Evolutionary conservation across 2,329 filamentous ascomycete genomes (phyloP), one percentile per base, ranked within the genome.

Genomic region (Hypoxylon sp.): DNA sequence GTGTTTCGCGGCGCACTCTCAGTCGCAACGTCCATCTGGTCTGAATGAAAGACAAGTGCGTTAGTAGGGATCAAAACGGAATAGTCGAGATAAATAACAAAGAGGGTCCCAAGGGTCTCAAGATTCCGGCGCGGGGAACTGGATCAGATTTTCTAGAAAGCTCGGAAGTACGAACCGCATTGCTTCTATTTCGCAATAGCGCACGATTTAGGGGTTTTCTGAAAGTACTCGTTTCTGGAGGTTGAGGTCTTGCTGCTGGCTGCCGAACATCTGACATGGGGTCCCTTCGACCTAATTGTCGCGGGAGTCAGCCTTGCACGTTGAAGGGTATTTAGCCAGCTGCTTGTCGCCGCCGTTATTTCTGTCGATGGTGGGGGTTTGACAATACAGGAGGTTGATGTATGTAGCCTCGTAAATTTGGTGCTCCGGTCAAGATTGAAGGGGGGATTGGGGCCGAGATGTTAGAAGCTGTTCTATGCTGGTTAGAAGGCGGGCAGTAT

Each of bases 11-110:
- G 81, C 73, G 80, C 80, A 76, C 80, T 83, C 73, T 86, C 83
- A 81, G 81, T 84, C 74, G 80, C 82, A 74, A 83, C 79, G 74
- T 83, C 84, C 84, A 86, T 86, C 78, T 81, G 80, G 76, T 79
- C 82, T 84, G 76, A 64, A 63, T 68, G 76, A 61, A 64, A 68
- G 57, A 65, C 48, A 63, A 67, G 65, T 70, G 39, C 62, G 56
- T 71, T 65, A 68, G 64, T 43, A 62, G 25, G 25, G 50, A 58
- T 50, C 37, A 67, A 65, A 64, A 65, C 51, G 45, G 34, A 58
- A 56, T 47, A 34, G 39, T 61, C 63, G 37, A 71, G 54, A 70
- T 67, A 71, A 55, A 47, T 61, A 56, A 71, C 68, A 72, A 72
- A 73, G 71, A 61, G 47, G 58, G 59, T 63, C 57, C 63, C 55